Evolutionary conservation across 2,329 filamentous ascomycete species (phyloP).

Genomic region (Verticillium klebahnii): DNA sequence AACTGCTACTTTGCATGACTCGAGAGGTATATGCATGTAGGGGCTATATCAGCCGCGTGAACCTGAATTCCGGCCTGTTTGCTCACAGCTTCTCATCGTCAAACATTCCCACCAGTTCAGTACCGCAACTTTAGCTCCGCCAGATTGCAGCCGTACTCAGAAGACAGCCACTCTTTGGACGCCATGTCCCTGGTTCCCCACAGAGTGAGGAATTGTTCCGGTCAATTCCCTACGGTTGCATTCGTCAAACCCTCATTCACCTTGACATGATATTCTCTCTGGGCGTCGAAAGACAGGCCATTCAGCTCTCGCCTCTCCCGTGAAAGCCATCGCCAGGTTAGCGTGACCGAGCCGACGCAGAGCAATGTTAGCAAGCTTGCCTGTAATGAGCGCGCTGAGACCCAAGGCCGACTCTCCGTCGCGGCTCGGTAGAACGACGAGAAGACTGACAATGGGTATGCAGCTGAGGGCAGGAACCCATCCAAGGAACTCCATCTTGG

Average conservation of each 20-base stretch:
- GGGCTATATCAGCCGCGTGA: too few relatives aligned
- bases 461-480: neutral
- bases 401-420: neutral
- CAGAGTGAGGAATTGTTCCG: neutral
- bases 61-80: too few relatives aligned
- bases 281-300: neutral
- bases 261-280: neutral
- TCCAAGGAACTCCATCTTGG: neutral
- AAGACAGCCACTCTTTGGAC: neutral
- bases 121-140: neutral
- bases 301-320: neutral
- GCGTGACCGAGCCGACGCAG: neutral
- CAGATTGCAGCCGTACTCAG: neutral
- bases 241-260: neutral
- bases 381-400: neutral
- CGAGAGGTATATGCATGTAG: too few relatives aligned
- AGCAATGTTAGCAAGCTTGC: neutral
- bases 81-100: too few relatives aligned
- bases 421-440: neutral
- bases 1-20: neutral
- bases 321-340: neutral
- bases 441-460: neutral
- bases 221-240: neutral
- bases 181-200: too few relatives aligned
- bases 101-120: too few relatives aligned